Base-by-base conservation (phyloP, 805 yeast species). In the Lipomyces yamadae region DNA sequence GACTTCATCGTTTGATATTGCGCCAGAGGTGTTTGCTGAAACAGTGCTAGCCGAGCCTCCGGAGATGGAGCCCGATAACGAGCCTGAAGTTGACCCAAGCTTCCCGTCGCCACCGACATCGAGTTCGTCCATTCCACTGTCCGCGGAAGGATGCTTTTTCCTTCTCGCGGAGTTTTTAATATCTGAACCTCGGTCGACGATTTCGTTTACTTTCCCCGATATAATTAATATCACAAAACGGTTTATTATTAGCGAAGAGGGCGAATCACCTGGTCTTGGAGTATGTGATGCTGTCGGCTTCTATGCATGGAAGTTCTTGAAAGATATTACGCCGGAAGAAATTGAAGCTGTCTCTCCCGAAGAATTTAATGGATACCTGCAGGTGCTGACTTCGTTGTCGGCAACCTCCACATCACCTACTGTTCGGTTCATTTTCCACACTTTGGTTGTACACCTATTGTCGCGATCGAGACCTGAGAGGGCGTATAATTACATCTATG, bases 1-100 rank as follows among this genome's bases (percentile, higher is more conserved):
- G 66, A 83, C 89, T 0, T 73, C 81, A 39, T 85, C 95, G 2
- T 85, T 84, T 76, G 98, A 93, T 76, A 74, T 91, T 61, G 85
- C 88, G 61, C 78, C 87, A 11, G 78, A 75, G 2, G 73, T 88
- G 2, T 85, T 89, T 59, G 72, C 72, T 5, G 75, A 75, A n/a
- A 75, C 79, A 3, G 48, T 58, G 72, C 74, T 24, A 70, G 74
- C 52, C 72, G 73, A 24, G 74, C 78, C 59, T 76, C 77, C 64
- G 4, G 69, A 63, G 18, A 72, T 75, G 45, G 79, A 76, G 29
- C 75, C 75, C 4, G 78, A 80, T 24, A 76, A 76, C 4, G 78
- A 77, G 11, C 73, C 79, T 0, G 78, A 80, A 4, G 78, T 80
- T 58, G 67, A 80, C 7, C 76, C 84, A 4, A 76, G 80, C 52